Percentiles rank a stretch among this genome's conserved stretches.
Evolutionary conservation across 106 monocot genomes (phyloP).

Genomic region (Posidonia australis): DNA sequence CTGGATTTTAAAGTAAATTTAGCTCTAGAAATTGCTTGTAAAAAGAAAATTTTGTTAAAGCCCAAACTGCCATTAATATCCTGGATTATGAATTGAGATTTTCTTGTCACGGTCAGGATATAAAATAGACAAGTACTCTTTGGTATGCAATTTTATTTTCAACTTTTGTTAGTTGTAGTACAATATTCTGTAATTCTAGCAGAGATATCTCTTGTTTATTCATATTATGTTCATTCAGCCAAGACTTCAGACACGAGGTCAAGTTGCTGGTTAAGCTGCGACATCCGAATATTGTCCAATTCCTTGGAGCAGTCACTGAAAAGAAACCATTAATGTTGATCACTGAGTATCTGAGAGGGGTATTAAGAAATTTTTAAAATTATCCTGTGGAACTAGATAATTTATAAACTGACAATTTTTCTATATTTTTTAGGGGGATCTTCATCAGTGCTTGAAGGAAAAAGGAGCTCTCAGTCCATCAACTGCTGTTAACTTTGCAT

Average conservation of each 20-base stretch:
- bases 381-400: no score
- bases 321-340: slow-evolving; percentile 90
- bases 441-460: slow-evolving; percentile 86
- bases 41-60: not conserved
- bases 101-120: not conserved
- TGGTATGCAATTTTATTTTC: no score
- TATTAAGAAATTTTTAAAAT: slow-evolving; percentile 7
- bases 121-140: not conserved
- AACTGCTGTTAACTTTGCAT: slow-evolving; percentile 77
- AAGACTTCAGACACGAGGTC: slow-evolving; percentile 95
- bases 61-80: not conserved
- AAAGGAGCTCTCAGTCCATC: slow-evolving; percentile 68
- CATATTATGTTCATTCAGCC: slow-evolving; percentile 36
- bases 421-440: slow-evolving; percentile 61
- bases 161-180: no score
- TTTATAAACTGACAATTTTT: not conserved
- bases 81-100: not conserved
- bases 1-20: no score
- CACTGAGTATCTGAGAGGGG: slow-evolving; percentile 84
- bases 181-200: no score
- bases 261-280: slow-evolving; percentile 91
- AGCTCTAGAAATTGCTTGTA: not conserved
- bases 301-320: slow-evolving; percentile 91
- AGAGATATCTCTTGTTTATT: not conserved
- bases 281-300: slow-evolving; percentile 95